Evolutionary conservation across 140 eudicot species (phyloP), one percentile per base, ranked within the genome.

Genomic region (Ambrosia hybrid): DNA sequence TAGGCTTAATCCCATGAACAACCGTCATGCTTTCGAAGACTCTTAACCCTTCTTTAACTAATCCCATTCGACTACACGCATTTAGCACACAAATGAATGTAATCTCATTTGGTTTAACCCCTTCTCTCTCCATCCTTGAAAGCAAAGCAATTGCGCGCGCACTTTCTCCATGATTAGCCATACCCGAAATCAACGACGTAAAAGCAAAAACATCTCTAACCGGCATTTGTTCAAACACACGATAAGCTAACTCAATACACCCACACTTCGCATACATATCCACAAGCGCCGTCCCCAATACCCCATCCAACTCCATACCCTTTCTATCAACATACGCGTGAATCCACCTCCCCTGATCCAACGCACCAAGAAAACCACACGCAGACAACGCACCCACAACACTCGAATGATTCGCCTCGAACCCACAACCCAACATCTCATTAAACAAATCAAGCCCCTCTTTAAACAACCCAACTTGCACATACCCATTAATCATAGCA

Each of bases 261-360:
- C 96, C 96, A 75, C 96, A 92, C 57, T 92, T 92, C 0, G 95
- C 82, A 38, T 92, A 89, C 96, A 92, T 89, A 70, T 89, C 93
- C 3, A 89, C 74, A 14, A 92, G 78, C 0, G 98, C 84, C 0
- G 98, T 85, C 3, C 91, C 95, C 82, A 92, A 67, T 10, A 81
- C 80, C 9, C 33, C 71, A 26, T 89, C 96, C 55, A 87, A 39
- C 70, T 75, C 83, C 85, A 92, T 73, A 1, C 71, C 70, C 45
- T 59, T 80, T 53, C 81, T 85, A 56, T 85, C 84, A 15, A 92
- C 78, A 43, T 85, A 83, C 0, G 84, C 84, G 68, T 89, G 92
- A 72, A 92, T 85, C 96, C 95, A 89, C 74, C 85, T 78, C 9
- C 98, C 98, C 55, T 85, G 95, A 73, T 73, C 96, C 68, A 92